Base-by-base conservation (phyloP, 2,329 filamentous ascomycete genomes). In the Penicillium sp. region DNA sequence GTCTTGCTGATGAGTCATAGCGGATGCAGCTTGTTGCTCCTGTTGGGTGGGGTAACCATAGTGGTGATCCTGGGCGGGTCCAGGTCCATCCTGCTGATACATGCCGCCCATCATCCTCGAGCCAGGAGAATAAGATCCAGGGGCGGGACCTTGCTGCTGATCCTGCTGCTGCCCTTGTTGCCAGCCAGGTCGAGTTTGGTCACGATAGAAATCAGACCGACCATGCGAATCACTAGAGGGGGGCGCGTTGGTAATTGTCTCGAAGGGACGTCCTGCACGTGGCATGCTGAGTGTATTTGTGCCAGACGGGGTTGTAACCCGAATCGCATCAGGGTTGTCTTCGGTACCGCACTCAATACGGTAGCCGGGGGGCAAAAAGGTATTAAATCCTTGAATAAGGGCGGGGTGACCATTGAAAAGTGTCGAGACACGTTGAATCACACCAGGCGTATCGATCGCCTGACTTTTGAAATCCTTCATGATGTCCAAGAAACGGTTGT, bases 401-500 rank as follows among this genome's bases (percentile, higher is more conserved):
- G 90, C 94, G 3, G 94, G 94, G 68, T 99, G 93, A 3, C 94
- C 94, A 22, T 93, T 92, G 71, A 99, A 99, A 1, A 99, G 84
- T 50, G 92, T 91, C 2, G 94, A 97, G 29, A 99, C 94, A 47
- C 94, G 87, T 68, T 96, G 95, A 65, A 99, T 99, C 3, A 99
- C 94, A 1, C 94, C 94, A 0, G 94, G 94, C 0, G 94, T 99
- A 72, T 99, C 94, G 67, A 99, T 99, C 85, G 92, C 92, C 77
- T 96, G 93, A 67, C 92, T 96, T 77, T 99, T 99, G 74, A 99
- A 99, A 67, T 99, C 94, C 71, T 99, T 99, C 94, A 99, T 99
- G 47, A 99, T 99, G 66, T 99, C 94, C 44, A 99, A 78, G 67
- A 99, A 97, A 37, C 90, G 83, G 69, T 97, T 97, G 69, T 99